Base-by-base conservation (phyloP, 495 filamentous ascomycete species). In the Aspergillus homomorphus region DNA sequence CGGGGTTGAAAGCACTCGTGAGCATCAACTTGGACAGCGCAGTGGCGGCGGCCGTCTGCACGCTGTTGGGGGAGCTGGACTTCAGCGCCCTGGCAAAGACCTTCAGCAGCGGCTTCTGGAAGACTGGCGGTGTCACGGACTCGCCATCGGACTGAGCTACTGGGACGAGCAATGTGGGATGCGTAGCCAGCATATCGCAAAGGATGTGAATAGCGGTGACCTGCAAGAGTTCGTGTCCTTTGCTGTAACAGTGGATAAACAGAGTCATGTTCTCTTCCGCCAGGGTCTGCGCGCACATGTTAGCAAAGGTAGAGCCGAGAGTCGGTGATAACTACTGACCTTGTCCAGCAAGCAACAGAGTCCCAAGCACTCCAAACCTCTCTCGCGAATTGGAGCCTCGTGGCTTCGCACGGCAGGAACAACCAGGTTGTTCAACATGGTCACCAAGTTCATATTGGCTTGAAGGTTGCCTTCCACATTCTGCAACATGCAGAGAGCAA, bases 401-500 rank as follows among this genome's bases (percentile, higher is more conserved):
- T 96, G 91, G 65, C 87, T 92, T 45, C 92, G 84, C 20, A 97
- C 92, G 44, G 94, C 95, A 5, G 95, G 95, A 1, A 98, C 90
- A 42, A 99, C 89, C 3, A 98, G 82, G 66, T 95, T 97, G 71
- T 99, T 97, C 44, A 98, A 80, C 89, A 97, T 96, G 26, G 89
- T 89, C 2, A 96, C 89, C 15, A 99, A 75, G 65, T 95, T 85
- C 58, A 86, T 84, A 70, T 96, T 96, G 46, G 89, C 78, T 70
- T 96, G 92, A 26, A 98, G 77, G 56, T 87, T 85, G 20, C 91
- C 89, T 53, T 89, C 77, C 1, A 97, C 89, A 64, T 96, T 94
- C 68, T 95, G 84, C 44, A 99, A 80, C 92, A 96, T 96, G 78
- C 91, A 98, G 65, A 95, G 91, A 21, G 95, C 92, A 63, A 99